Conservation (phyloP, 1,284 basidiomycete genomes). For the Inonotus obliquus region DNA sequence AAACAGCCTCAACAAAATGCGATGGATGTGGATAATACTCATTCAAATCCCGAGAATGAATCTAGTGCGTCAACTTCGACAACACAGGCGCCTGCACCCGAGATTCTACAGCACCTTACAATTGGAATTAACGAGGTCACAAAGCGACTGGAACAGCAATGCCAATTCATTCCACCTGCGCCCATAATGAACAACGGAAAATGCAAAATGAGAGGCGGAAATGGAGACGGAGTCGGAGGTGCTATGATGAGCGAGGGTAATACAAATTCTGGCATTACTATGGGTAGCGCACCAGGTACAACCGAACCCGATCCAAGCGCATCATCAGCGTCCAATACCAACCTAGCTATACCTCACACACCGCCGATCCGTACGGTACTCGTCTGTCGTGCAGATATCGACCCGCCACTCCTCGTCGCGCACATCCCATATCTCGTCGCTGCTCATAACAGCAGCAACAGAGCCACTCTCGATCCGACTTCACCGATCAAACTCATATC, state of each 20-base stretch:
- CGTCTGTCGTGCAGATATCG: conserved; percentile 67
- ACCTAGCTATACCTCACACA: conserved; percentile 13
- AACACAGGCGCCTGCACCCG: background rate
- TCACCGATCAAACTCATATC: conserved; percentile 54
- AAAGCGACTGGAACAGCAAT: conserved; percentile 63
- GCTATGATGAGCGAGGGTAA: conserved; percentile 20
- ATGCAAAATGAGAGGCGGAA: background rate
- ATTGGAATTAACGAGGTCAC: conserved; percentile 82
- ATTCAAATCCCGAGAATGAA: background rate
- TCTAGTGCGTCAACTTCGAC: conserved; percentile 6
- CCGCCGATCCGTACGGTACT: conserved; percentile 46
- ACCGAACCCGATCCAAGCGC: background rate
- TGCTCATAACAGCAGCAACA: conserved; percentile 46
- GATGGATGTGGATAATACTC: background rate
- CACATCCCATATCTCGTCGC: conserved; percentile 74
- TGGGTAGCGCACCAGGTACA: conserved; percentile 11
- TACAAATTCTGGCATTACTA: background rate
- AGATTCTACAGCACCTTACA: conserved; percentile 48
- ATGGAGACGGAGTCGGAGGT: conserved; percentile 6
- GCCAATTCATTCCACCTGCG: conserved; percentile 22
- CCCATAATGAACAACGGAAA: too few relatives aligned
- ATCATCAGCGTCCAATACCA: background rate
- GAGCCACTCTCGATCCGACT: conserved; percentile 19
- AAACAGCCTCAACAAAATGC: conserved; percentile 13
- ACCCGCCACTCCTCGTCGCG: conserved; percentile 64